These are phyloP conservation scores for Digitaria exilis DNA, from an alignment of 202 grass and related monocot species.

Conservation along the genomic window DNA sequence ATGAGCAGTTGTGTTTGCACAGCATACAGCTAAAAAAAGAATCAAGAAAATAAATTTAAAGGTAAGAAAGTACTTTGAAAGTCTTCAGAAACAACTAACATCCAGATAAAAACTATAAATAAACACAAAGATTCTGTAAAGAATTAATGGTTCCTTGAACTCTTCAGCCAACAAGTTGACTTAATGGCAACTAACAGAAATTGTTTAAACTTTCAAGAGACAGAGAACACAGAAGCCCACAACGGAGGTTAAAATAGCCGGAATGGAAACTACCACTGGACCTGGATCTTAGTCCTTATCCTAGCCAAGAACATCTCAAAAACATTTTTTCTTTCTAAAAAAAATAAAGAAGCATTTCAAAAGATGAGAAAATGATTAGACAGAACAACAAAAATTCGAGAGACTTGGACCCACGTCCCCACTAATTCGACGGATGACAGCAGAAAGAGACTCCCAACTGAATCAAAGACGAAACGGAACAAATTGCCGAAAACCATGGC, in stretches of 20 bases:
- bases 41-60: slow-evolving; percentile 19
- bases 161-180: slow-evolving; percentile 56
- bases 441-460: neutral
- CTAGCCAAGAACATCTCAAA: slow-evolving; percentile 25
- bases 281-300: slow-evolving; percentile 45
- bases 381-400: slow-evolving; percentile 20
- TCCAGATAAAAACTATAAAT: slow-evolving; percentile 35
- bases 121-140: slow-evolving; percentile 40
- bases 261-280: slow-evolving; percentile 27
- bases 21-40: slow-evolving; percentile 32
- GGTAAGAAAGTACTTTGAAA: slow-evolving; percentile 17
- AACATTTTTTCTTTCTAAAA: neutral
- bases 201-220: slow-evolving; percentile 31
- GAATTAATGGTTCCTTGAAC: slow-evolving; percentile 46
- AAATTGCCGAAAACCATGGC: slow-evolving; percentile 16
- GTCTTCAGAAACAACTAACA: slow-evolving; percentile 29
- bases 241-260: slow-evolving; percentile 29
- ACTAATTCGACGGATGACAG: slow-evolving; percentile 1
- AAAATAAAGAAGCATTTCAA: neutral
- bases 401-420: slow-evolving; percentile 41
- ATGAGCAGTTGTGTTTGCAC: neutral
- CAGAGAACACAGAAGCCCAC: slow-evolving; percentile 50
- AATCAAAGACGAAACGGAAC: neutral
- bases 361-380: neutral
- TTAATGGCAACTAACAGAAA: slow-evolving; percentile 26